A percentile compares a stretch with the other conserved stretches of the same genome.
Evolutionary conservation across 169 alveolate species (phyloP).

Genomic region (Eimeria maxima): DNA sequence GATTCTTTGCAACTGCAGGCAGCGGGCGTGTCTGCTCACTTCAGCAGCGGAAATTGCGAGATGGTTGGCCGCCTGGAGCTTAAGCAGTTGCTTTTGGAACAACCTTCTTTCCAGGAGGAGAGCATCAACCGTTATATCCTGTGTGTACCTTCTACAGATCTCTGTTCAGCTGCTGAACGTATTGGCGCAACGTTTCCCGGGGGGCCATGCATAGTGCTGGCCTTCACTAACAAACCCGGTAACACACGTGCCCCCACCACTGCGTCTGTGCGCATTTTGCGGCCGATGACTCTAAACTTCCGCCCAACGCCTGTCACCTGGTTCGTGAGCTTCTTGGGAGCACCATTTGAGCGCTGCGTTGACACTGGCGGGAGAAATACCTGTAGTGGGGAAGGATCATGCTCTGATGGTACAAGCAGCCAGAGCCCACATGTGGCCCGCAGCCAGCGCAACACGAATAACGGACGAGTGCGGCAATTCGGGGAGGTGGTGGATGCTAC

Average conservation of each 20-base stretch:
- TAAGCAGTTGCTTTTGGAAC: slow-evolving; percentile 60
- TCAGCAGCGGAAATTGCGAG: not conserved
- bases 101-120: slow-evolving; percentile 34
- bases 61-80: not conserved
- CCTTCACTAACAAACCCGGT: not conserved
- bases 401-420: not conserved
- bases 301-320: slow-evolving; percentile 64
- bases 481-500: not conserved
- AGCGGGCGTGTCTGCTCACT: slow-evolving; percentile 2
- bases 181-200: not conserved
- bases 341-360: not conserved
- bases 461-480: not conserved
- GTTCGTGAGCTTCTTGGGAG: slow-evolving; percentile 8
- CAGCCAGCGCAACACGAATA: not conserved
- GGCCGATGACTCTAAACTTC: slow-evolving; percentile 67
- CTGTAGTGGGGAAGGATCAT: not conserved
- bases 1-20: slow-evolving; percentile 55
- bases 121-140: slow-evolving; percentile 49
- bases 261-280: slow-evolving; percentile 23
- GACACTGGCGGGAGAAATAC: not conserved
- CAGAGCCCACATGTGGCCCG: not conserved
- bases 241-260: not conserved
- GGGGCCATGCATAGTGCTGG: slow-evolving; percentile 14
- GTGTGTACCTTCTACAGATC: not conserved
- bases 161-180: not conserved